Evolutionary conservation across 352 stramenopile genomes (phyloP).

Genomic region (Globisporangium nunn): DNA sequence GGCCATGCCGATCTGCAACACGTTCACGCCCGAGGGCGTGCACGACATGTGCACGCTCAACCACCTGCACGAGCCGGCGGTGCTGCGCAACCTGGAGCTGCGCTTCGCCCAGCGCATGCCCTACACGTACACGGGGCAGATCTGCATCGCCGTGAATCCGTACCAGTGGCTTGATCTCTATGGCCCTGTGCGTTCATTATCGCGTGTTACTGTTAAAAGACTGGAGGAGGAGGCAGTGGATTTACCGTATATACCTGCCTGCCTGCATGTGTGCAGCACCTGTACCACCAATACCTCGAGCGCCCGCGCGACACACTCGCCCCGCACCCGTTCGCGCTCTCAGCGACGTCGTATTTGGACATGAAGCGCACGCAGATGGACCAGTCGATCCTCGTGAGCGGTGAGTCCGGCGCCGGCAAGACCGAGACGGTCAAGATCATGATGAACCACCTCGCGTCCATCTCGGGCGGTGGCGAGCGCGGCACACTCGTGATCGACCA

Average conservation of each 20-base stretch:
- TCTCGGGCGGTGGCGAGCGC: slow-evolving; percentile 56
- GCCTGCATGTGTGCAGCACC: slow-evolving; percentile 15
- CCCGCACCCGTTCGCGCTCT: slow-evolving; percentile 70
- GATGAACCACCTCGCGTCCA: slow-evolving; percentile 77
- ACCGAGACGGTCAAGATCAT: slow-evolving; percentile 92
- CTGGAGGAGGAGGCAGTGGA: too few species aligned
- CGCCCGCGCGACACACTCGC: slow-evolving; percentile 40
- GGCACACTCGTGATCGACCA: slow-evolving; percentile 75
- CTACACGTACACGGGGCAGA: slow-evolving; percentile 79
- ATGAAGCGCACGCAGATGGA: slow-evolving; percentile 70
- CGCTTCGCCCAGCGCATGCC: slow-evolving; percentile 63
- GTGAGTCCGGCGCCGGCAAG: slow-evolving; percentile 86
- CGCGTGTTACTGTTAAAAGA: background rate
- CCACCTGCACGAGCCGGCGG: slow-evolving; percentile 69
- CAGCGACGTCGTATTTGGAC: slow-evolving; percentile 55
- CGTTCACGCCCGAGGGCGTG: slow-evolving; percentile 51
- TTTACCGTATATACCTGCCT: too few species aligned
- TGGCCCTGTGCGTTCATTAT: slow-evolving; percentile 15
- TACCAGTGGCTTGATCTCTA: slow-evolving; percentile 83
- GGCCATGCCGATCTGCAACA: slow-evolving; percentile 82
- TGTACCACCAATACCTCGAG: slow-evolving; percentile 64
- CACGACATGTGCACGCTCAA: slow-evolving; percentile 81
- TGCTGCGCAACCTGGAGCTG: slow-evolving; percentile 72
- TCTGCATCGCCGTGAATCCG: slow-evolving; percentile 77
- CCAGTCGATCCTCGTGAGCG: slow-evolving; percentile 84